These are phyloP conservation scores for Penicillium glabrum DNA, from an alignment of 2,329 filamentous ascomycete genomes.

Conservation along the genomic window DNA sequence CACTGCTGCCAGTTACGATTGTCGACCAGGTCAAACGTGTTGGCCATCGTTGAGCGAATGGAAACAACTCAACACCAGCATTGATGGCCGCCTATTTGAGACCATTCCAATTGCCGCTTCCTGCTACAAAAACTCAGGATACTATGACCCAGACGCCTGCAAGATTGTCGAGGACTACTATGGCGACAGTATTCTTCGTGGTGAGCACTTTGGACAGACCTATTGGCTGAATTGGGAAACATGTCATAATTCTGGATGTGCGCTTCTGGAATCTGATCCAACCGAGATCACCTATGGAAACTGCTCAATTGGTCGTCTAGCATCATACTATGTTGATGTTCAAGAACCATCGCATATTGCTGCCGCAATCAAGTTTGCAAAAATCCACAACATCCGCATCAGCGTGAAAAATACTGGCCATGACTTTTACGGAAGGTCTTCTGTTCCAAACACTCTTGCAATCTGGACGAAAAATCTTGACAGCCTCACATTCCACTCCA, in stretches of 20 bases:
- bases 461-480: constrained; percentile 44
- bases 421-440: constrained; percentile 47
- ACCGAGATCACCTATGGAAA: neutral
- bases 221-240: constrained; percentile 9
- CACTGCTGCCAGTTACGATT: neutral
- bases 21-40: neutral
- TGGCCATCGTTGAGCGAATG: constrained; percentile 7
- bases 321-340: constrained; percentile 5
- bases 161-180: constrained; percentile 1
- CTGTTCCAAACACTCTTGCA: constrained; percentile 37
- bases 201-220: constrained; percentile 1
- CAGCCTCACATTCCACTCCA: constrained; percentile 22
- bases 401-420: constrained; percentile 59
- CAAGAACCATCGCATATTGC: neutral
- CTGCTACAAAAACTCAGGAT: constrained; percentile 4
- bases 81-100: constrained; percentile 1
- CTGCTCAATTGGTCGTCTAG: constrained; percentile 2
- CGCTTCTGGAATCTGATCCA: neutral
- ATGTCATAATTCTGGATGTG: neutral
- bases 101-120: constrained; percentile 8
- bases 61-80: constrained; percentile 6
- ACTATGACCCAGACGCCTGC: constrained; percentile 1
- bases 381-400: constrained; percentile 34
- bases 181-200: neutral
- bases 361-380: constrained; percentile 1